phyloP scores from a whole-genome alignment of 257 asterid species.

The Echites panduratus region DNA sequence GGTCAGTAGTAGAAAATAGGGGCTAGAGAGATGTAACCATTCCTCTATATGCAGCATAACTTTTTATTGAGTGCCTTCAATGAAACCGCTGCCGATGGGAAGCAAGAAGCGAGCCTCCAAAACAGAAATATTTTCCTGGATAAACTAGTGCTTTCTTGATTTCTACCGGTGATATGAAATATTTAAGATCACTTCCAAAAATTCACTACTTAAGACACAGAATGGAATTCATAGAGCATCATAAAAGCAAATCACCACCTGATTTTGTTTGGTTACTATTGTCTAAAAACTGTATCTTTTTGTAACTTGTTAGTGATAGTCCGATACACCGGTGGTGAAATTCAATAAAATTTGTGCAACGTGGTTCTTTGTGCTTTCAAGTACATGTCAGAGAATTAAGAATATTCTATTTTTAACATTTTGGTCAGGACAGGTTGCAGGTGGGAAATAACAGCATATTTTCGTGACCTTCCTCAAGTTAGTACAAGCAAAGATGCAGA shows the following conservation, averaged over 20 bases:
- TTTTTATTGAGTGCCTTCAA: background rate
- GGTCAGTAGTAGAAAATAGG: background rate
- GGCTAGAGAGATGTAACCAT: background rate
- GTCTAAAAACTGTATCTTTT: background rate
- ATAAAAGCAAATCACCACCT: background rate
- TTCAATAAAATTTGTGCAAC: background rate
- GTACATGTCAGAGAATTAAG: background rate
- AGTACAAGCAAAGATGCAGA: constrained; percentile 55
- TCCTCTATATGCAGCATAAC: background rate
- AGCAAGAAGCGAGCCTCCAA: background rate
- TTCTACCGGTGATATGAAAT: background rate
- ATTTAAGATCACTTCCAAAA: background rate
- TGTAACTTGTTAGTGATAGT: background rate
- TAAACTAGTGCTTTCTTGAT: background rate
- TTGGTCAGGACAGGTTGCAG: constrained; percentile 52
- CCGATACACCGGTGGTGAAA: background rate
- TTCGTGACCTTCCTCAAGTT: constrained; percentile 52
- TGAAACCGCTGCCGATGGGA: background rate
- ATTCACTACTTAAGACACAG: background rate
- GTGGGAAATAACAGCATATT: constrained; percentile 87
- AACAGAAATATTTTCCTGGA: background rate
- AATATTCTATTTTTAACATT: background rate
- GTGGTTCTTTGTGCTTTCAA: background rate
- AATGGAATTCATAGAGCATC: background rate
- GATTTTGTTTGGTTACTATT: background rate